Percentiles rank a stretch among this genome's conserved stretches.
Evolutionary conservation across 2,329 filamentous ascomycete species (phyloP).

Genomic region (Emmonsiellopsis sp.): DNA sequence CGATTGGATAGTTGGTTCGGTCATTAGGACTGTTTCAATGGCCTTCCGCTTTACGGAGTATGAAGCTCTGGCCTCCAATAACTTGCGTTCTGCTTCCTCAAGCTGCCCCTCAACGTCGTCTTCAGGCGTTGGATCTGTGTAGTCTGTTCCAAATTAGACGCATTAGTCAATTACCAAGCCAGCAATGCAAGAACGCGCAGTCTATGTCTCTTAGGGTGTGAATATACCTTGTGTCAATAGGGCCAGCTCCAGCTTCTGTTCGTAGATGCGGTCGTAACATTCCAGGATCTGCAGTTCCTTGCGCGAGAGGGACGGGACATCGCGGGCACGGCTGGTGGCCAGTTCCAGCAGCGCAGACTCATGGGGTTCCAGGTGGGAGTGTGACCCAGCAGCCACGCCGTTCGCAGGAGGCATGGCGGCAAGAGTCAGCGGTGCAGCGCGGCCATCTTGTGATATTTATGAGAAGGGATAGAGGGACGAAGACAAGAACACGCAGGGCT

Average conservation of each 20-base stretch:
- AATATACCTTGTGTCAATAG: slow-evolving; percentile 45
- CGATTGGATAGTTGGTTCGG: slow-evolving; percentile 68
- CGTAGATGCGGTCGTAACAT: slow-evolving; percentile 62
- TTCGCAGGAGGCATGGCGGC: slow-evolving; percentile 26
- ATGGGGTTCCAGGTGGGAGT: slow-evolving; percentile 23
- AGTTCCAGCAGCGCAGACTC: slow-evolving; percentile 32
- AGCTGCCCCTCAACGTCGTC: slow-evolving; percentile 46
- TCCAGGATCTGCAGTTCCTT: slow-evolving; percentile 58
- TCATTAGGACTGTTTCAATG: slow-evolving; percentile 58
- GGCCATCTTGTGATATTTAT: slow-evolving; percentile 10
- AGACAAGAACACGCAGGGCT: neutral
- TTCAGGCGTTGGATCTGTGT: slow-evolving; percentile 32
- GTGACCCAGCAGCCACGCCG: slow-evolving; percentile 15
- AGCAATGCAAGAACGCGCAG: too few species aligned
- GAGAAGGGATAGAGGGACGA: neutral
- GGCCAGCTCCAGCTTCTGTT: slow-evolving; percentile 63
- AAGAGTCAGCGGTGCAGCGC: slow-evolving; percentile 8
- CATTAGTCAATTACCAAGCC: neutral
- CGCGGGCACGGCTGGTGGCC: slow-evolving; percentile 32
- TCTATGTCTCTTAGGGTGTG: neutral
- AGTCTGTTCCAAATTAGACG: slow-evolving; percentile 8
- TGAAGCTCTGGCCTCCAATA: slow-evolving; percentile 60
- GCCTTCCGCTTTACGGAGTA: slow-evolving; percentile 63
- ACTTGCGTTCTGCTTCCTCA: slow-evolving; percentile 50
- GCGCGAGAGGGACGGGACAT: slow-evolving; percentile 52